Evolutionary conservation across 1,284 basidiomycete species (phyloP), one percentile per base, ranked within the genome.

Genomic region (Laetiporus sulphureus): DNA sequence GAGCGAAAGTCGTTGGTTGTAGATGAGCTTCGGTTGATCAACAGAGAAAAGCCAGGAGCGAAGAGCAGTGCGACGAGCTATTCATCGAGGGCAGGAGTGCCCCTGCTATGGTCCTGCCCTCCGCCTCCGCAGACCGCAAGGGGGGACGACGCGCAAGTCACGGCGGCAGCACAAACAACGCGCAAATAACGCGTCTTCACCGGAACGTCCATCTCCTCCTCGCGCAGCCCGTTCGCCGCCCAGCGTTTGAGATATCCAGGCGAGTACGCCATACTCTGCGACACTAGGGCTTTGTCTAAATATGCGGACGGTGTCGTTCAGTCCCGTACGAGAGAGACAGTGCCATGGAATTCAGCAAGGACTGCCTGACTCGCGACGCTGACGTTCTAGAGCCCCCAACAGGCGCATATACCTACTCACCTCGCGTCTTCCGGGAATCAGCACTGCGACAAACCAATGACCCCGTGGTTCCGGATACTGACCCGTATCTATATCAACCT

Each of bases 91-190:
- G n/a, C n/a, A n/a, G n/a, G n/a, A n/a, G n/a, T n/a, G n/a, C n/a
- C n/a, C n/a, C n/a, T n/a, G n/a, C n/a, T n/a, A n/a, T n/a, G n/a
- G n/a, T n/a, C n/a, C n/a, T n/a, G n/a, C n/a, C n/a, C n/a, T n/a
- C n/a, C n/a, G n/a, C n/a, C n/a, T n/a, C n/a, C n/a, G n/a, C n/a
- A n/a, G n/a, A n/a, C n/a, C n/a, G n/a, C n/a, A n/a, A n/a, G n/a
- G n/a, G n/a, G n/a, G n/a, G n/a, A n/a, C n/a, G n/a, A n/a, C n/a
- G n/a, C n/a, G n/a, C n/a, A n/a, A n/a, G n/a, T n/a, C n/a, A n/a
- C n/a, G n/a, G n/a, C n/a, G n/a, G n/a, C n/a, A n/a, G n/a, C 32
- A 38, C 48, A 57, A 58, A 58, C 42, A 58, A 54, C 54, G 50
- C 56, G 52, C 52, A 53, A 57, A 57, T 49, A 56, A 48, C 55